Conservation (phyloP, 805 yeast genomes). For the Blastobotrys terrestris region DNA sequence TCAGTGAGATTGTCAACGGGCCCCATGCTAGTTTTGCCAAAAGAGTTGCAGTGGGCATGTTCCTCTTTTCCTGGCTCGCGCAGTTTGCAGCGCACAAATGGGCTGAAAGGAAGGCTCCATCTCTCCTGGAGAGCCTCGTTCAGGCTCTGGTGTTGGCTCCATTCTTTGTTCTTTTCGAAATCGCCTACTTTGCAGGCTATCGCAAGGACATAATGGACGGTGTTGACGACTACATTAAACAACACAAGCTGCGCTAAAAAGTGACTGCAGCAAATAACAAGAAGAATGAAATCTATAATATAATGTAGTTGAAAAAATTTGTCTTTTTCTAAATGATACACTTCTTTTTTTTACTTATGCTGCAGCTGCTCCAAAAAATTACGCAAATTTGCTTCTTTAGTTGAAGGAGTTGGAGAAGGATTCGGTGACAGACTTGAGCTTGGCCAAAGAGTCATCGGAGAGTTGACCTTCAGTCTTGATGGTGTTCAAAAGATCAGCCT, state of each 20-base stretch:
- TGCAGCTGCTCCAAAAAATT: background rate
- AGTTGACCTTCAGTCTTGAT: conserved; percentile 87
- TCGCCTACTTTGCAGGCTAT: conserved; percentile 62
- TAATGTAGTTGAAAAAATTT: background rate
- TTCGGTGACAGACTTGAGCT: conserved; percentile 88
- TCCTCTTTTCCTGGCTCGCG: conserved; percentile 61
- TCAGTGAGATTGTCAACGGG: conserved; percentile 26
- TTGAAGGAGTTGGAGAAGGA: conserved; percentile 81
- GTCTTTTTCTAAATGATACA: background rate
- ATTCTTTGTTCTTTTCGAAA: conserved; percentile 75
- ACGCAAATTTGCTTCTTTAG: conserved; percentile 10
- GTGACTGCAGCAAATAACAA: background rate
- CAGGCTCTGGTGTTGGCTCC: conserved; percentile 92
- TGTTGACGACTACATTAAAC: conserved; percentile 40
- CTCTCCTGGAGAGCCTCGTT: conserved; percentile 69
- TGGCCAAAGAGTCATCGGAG: conserved; percentile 76
- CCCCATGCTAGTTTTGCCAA: conserved; percentile 21
- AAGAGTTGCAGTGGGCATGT: conserved; percentile 36
- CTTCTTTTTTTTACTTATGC: background rate
- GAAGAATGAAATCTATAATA: background rate
- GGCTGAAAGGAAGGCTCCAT: conserved; percentile 80
- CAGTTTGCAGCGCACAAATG: conserved; percentile 87
- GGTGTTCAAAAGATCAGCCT: conserved; percentile 73
- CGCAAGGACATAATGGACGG: conserved; percentile 43
- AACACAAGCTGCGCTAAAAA: conserved; percentile 5